Evolutionary conservation across 306 rosid species (phyloP).

Genomic region (Phaseolus lunatus): DNA sequence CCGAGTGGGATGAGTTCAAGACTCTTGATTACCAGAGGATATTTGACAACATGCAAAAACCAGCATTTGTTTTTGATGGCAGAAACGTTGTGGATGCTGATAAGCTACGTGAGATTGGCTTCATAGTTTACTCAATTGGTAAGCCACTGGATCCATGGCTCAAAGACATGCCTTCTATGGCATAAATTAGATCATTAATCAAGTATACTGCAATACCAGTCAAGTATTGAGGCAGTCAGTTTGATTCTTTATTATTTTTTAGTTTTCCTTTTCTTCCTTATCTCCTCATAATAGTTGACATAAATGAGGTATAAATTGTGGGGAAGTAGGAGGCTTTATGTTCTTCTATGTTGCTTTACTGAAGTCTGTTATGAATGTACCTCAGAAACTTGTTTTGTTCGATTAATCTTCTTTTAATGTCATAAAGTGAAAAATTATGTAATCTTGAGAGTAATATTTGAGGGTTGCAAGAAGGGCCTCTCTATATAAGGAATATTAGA

Average conservation of each 20-base stretch:
- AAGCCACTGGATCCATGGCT: conserved; percentile 97
- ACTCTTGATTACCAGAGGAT: conserved; percentile 83
- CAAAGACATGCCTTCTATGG: conserved; percentile 96
- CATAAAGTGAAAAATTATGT: conserved; percentile 36
- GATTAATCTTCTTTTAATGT: conserved; percentile 44
- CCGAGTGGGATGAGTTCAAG: conserved; percentile 99
- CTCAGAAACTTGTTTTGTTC: conserved; percentile 56
- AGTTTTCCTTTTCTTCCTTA: conserved; percentile 43
- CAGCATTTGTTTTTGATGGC: conserved; percentile 91
- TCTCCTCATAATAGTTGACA: conserved; percentile 55
- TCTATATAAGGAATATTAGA: not conserved
- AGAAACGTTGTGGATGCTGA: conserved; percentile 73
- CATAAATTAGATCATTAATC: conserved; percentile 56
- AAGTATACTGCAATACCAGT: conserved; percentile 36
- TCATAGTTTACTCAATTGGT: conserved; percentile 91
- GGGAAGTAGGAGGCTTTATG: conserved; percentile 58
- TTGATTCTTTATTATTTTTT: conserved; percentile 60
- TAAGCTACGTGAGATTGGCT: conserved; percentile 82
- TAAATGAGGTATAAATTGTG: conserved; percentile 51
- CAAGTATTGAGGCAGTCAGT: conserved; percentile 52
- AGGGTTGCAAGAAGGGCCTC: not conserved
- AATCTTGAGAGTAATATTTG: conserved; percentile 23
- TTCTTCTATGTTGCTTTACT: conserved; percentile 53
- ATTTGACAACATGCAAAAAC: conserved; percentile 90
- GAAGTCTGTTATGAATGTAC: conserved; percentile 50